A percentile compares a stretch with the other conserved stretches of the same genome.
Evolutionary conservation across 345 rosid genomes (phyloP).

Genomic region (Viola odorata): DNA sequence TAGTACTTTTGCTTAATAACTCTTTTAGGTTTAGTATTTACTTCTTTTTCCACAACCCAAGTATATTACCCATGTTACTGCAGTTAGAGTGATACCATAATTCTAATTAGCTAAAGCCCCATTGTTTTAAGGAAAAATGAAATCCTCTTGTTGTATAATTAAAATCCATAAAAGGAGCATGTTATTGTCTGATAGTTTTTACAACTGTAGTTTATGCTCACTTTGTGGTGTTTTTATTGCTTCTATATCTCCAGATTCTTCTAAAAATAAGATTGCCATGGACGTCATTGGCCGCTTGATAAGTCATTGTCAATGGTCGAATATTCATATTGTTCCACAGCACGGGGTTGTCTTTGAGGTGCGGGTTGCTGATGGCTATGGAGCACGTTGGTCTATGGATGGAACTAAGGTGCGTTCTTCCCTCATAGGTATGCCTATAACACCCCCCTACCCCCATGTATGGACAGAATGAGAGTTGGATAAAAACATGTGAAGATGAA

Average conservation of each 20-base stretch:
- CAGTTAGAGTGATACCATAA: too few relatives aligned
- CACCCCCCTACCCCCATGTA: neutral
- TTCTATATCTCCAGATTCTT: constrained; percentile 36
- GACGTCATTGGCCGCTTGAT: constrained; percentile 37
- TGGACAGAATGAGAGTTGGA: neutral
- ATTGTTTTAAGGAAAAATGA: too few relatives aligned
- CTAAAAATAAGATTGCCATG: constrained; percentile 51
- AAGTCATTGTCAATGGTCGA: constrained; percentile 53
- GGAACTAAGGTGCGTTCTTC: constrained; percentile 51
- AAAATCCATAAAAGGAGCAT: too few relatives aligned
- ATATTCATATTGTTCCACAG: constrained; percentile 55
- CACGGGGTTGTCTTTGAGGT: constrained; percentile 69
- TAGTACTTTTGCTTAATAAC: too few relatives aligned
- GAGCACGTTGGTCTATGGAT: constrained; percentile 72
- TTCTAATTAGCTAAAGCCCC: too few relatives aligned
- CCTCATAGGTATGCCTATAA: constrained; percentile 2
- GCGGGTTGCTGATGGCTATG: constrained; percentile 56
- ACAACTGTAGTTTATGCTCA: too few relatives aligned
- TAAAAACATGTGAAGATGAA: neutral
- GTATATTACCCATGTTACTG: too few relatives aligned
- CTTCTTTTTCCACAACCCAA: too few relatives aligned
- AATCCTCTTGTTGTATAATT: too few relatives aligned
- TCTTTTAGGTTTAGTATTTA: too few relatives aligned
- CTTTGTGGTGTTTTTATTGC: too few relatives aligned
- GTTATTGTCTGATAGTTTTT: too few relatives aligned